Evolutionary conservation across 805 yeast species (phyloP), one percentile per base, ranked within the genome.

Genomic region (Kluyveromyces siamensis): DNA sequence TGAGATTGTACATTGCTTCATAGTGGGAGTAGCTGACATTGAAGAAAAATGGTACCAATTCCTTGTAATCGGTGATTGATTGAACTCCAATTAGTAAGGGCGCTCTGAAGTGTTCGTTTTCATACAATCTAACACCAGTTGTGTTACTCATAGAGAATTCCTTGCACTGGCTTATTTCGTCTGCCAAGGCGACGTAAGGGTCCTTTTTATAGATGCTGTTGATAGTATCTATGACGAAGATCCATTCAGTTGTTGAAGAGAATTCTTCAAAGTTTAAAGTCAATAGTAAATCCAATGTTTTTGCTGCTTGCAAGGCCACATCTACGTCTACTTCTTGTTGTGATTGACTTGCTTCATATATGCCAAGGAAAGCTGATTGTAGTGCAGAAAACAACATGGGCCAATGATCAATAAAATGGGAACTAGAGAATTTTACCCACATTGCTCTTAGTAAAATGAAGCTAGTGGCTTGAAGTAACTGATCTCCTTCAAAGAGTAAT

Each of bases 221-320:
- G 16, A 80, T 72, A 16, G 78, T 80, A 56, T 84, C 87, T 27
- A 81, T 74, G 10, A 91, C 77, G 60, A 88, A 93, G 1, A 93
- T 69, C 98, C 98, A 91, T 58, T 88, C 93, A 52, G 78, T 67
- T 8, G 67, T 67, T 61, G 64, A 79, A 60, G 65, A 81, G 83
- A 71, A 91, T 74, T 88, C 96, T 60, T 90, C 97, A 40, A 75
- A 74, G 37, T 81, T 79, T 49, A 89, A 55, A 1, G 84, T 71
- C 18, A 91, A 62, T 19, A 89, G 63, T 30, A 85, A 74, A 60
- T 91, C 99, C 43, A 93, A 69, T 14, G 93, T 68, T 63, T 90
- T 91, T 58, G 88, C 83, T 0, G 84, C 85, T 48, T 77, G 76
- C 27, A 77, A 75, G 4, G 73, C 62, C 3, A 60, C 57, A 2